phyloP scores from a whole-genome alignment of 495 filamentous ascomycete species.

The Chaetomium tenue region DNA sequence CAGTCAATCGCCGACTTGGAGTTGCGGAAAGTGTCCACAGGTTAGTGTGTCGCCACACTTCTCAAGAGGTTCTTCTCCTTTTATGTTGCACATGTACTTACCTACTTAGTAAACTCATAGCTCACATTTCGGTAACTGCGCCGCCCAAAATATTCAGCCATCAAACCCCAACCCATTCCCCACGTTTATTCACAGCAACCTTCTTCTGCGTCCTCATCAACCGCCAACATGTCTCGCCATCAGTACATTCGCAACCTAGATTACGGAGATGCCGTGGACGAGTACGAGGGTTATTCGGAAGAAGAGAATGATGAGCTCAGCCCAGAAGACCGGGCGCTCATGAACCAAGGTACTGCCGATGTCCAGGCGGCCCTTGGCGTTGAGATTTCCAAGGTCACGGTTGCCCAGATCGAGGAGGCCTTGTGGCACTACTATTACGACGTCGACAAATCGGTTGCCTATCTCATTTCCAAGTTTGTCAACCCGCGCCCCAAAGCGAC shows the following conservation, averaged over 20 bases:
- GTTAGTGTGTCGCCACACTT: too few species aligned
- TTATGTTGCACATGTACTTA: too few species aligned
- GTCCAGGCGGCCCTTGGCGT: constrained; percentile 56
- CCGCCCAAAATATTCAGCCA: not conserved
- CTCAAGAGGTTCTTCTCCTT: too few species aligned
- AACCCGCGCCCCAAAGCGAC: constrained; percentile 36
- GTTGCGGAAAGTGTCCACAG: too few species aligned
- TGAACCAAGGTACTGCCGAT: constrained; percentile 55
- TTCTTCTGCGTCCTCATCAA: not conserved
- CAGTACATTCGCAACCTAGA: constrained; percentile 60
- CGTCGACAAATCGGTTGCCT: constrained; percentile 75
- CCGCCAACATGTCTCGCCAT: constrained; percentile 59
- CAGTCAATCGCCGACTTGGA: too few species aligned
- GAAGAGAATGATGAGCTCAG: constrained; percentile 54
- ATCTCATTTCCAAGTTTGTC: constrained; percentile 63
- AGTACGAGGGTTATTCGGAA: constrained; percentile 55
- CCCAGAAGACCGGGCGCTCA: constrained; percentile 56
- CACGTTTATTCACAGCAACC: too few species aligned
- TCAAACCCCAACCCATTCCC: not conserved
- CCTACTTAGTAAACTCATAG: too few species aligned
- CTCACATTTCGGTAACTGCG: too few species aligned
- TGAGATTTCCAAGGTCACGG: constrained; percentile 54
- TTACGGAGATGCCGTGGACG: constrained; percentile 59
- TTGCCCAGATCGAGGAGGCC: constrained; percentile 77
- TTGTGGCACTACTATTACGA: constrained; percentile 97